Evolutionary conservation across 2,329 filamentous ascomycete species (phyloP).

Genomic region (Aureobasidium sp.): DNA sequence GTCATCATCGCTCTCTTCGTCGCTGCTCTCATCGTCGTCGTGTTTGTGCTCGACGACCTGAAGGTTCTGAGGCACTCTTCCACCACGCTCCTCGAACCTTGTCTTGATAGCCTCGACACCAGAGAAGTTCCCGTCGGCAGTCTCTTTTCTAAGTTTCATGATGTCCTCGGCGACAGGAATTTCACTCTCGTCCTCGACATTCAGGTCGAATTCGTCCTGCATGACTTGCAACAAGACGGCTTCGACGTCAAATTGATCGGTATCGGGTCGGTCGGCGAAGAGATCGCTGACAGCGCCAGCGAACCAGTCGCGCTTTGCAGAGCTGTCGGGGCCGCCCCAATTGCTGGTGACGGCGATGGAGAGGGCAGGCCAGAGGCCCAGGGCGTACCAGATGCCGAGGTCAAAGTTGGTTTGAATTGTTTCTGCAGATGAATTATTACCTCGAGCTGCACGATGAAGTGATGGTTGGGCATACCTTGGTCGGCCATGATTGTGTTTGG

Average conservation of each 20-base stretch:
- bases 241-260: constrained; percentile 75
- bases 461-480: neutral
- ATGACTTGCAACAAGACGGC: constrained; percentile 80
- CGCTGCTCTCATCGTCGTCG: constrained; percentile 47
- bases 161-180: constrained; percentile 67
- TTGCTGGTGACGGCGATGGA: constrained; percentile 77
- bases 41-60: constrained; percentile 54
- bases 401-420: constrained; percentile 50
- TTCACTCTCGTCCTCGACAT: constrained; percentile 82
- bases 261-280: constrained; percentile 54
- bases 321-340: constrained; percentile 78
- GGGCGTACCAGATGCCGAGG: constrained; percentile 73
- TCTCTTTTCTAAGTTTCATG: constrained; percentile 56
- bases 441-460: no score
- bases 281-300: constrained; percentile 80
- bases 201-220: constrained; percentile 91
- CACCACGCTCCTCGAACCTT: constrained; percentile 39
- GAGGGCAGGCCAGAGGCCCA: constrained; percentile 73
- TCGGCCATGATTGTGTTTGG: constrained; percentile 9
- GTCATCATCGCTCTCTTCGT: constrained; percentile 50
- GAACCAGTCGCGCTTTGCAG: constrained; percentile 94
- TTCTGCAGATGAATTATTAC: neutral
- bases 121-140: constrained; percentile 56
- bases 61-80: constrained; percentile 23
- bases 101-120: constrained; percentile 44